Conservation (phyloP, 2,329 filamentous ascomycete genomes). For the Fonsecaea monophora region DNA sequence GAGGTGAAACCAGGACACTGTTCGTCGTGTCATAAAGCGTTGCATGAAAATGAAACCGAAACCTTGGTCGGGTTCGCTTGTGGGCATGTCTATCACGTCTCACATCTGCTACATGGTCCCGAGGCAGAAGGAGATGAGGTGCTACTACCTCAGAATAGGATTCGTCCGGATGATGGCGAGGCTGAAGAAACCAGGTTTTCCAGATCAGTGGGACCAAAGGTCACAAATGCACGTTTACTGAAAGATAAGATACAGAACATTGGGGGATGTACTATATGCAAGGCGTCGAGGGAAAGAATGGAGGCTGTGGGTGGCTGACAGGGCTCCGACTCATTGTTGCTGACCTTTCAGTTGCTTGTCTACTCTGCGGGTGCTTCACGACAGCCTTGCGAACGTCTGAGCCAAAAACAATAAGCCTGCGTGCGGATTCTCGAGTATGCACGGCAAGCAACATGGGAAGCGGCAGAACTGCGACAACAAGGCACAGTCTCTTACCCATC, state of each 20-base stretch:
- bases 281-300: slow-evolving; percentile 26
- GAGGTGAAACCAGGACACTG: slow-evolving; percentile 34
- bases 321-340: neutral
- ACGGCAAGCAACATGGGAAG: neutral
- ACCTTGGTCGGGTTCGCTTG: slow-evolving; percentile 71
- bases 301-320: slow-evolving; percentile 24
- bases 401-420: neutral
- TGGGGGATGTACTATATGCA: slow-evolving; percentile 36
- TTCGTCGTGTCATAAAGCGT: slow-evolving; percentile 34
- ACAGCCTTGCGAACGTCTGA: neutral
- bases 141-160: slow-evolving; percentile 31
- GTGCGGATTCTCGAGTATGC: neutral
- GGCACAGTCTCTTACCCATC: neutral
- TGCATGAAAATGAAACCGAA: slow-evolving; percentile 55
- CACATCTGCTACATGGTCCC: slow-evolving; percentile 61
- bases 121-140: slow-evolving; percentile 41
- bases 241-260: slow-evolving; percentile 37
- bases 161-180: slow-evolving; percentile 37
- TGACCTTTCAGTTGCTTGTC: neutral
- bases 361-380: neutral
- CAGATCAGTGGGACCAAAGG: slow-evolving; percentile 78
- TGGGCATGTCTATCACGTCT: slow-evolving; percentile 71
- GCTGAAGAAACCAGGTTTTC: slow-evolving; percentile 42
- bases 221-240: slow-evolving; percentile 81
- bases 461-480: neutral